These are phyloP conservation scores for Ascochyta pisi DNA, from an alignment of 2,329 filamentous ascomycete species.

Conservation along the genomic window DNA sequence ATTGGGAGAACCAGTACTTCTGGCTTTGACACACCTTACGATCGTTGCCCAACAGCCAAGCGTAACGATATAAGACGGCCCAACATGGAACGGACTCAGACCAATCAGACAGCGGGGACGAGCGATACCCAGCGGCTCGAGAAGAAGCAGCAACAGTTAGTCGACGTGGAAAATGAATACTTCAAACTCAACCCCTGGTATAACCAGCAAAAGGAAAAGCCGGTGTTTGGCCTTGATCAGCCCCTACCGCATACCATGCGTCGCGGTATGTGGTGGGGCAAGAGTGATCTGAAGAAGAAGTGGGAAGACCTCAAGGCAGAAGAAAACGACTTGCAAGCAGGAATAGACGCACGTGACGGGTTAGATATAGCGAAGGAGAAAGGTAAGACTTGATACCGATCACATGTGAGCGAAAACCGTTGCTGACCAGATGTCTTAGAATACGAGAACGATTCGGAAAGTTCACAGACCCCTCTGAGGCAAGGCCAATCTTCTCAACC, in stretches of 20 bases:
- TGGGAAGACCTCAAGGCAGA: conserved; percentile 27
- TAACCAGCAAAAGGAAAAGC: conserved; percentile 59
- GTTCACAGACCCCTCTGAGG: conserved; percentile 19
- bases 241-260: conserved; percentile 62
- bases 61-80: conserved; percentile 15
- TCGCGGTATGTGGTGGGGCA: conserved; percentile 58
- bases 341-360: conserved; percentile 27
- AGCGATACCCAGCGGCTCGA: conserved; percentile 28
- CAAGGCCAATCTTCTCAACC: conserved; percentile 1
- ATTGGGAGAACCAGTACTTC: conserved; percentile 25
- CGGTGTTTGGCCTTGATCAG: conserved; percentile 62
- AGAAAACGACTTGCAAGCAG: conserved; percentile 17
- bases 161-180: conserved; percentile 60
- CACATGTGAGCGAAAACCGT: no score
- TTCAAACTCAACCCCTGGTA: conserved; percentile 62
- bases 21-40: conserved; percentile 5
- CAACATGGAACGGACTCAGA: conserved; percentile 22
- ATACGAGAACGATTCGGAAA: conserved; percentile 21
- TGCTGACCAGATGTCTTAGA: conserved; percentile 7
- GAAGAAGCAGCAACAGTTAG: conserved; percentile 34
- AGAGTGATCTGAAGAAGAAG: conserved; percentile 53
- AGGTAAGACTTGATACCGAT: conserved; percentile 16
- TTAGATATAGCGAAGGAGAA: conserved; percentile 19
- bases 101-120: conserved; percentile 21
- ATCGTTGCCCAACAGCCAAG: conserved; percentile 11